phyloP scores from a whole-genome alignment of 2,329 filamentous ascomycete genomes.

The Hymenoscyphus salicellus region DNA sequence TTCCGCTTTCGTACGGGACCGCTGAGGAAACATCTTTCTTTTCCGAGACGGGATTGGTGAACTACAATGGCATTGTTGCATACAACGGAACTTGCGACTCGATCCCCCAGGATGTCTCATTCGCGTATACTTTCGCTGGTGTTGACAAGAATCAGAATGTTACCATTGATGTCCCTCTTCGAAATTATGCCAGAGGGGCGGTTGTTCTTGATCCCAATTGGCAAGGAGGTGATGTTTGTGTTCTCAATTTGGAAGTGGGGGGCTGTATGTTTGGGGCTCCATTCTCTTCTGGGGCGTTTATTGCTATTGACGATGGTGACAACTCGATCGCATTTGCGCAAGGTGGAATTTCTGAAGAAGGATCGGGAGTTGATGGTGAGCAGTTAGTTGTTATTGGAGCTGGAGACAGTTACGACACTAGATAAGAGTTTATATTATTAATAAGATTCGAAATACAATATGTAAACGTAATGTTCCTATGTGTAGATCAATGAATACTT shows the following conservation, averaged over 20 bases:
- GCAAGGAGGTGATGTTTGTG: slow-evolving; percentile 26
- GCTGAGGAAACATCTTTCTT: slow-evolving; percentile 20
- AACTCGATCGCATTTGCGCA: slow-evolving; percentile 36
- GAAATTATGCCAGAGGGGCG: slow-evolving; percentile 34
- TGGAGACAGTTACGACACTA: background rate
- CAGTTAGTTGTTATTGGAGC: slow-evolving; percentile 7
- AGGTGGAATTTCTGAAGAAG: slow-evolving; percentile 34
- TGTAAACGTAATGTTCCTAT: too few relatives aligned
- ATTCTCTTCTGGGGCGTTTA: slow-evolving; percentile 35
- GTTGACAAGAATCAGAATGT: slow-evolving; percentile 24
- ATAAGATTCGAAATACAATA: background rate
- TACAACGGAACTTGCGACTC: slow-evolving; percentile 26
- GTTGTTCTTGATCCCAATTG: slow-evolving; percentile 10
- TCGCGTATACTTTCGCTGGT: slow-evolving; percentile 33
- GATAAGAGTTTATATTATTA: background rate
- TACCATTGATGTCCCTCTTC: slow-evolving; percentile 34
- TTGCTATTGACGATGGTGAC: slow-evolving; percentile 36
- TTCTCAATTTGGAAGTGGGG: slow-evolving; percentile 31
- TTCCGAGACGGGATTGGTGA: slow-evolving; percentile 23
- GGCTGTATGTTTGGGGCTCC: slow-evolving; percentile 36
- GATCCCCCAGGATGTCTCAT: slow-evolving; percentile 31
- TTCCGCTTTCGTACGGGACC: slow-evolving; percentile 21
- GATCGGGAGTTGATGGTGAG: slow-evolving; percentile 12
- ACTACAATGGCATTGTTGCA: slow-evolving; percentile 28
- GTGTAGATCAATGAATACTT: too few relatives aligned